These are phyloP conservation scores for Collybia sordida DNA, from an alignment of 768 basidiomycete genomes.

Conservation along the genomic window DNA sequence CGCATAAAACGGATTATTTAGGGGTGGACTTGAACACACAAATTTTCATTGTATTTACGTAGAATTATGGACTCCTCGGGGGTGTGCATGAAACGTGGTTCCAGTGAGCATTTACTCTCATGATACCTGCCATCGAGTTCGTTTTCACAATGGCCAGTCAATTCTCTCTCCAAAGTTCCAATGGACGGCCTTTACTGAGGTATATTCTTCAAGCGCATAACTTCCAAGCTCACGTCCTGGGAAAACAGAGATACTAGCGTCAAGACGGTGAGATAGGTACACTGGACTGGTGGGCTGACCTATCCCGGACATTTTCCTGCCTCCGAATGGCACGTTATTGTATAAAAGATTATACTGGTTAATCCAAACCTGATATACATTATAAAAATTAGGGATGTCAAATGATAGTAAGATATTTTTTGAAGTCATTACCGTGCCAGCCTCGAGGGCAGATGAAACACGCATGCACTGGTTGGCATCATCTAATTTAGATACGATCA, in stretches of 20 bases:
- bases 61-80: no score
- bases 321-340: conserved; percentile 94
- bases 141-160: conserved; percentile 73
- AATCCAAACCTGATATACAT: conserved; percentile 69
- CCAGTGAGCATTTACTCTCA: no score
- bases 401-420: conserved; percentile 1
- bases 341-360: conserved; percentile 85
- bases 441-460: conserved; percentile 82
- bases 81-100: no score
- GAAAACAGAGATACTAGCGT: neutral
- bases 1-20: no score
- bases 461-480: conserved; percentile 90
- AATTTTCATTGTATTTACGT: no score
- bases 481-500: conserved; percentile 30
- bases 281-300: conserved; percentile 41
- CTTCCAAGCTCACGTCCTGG: conserved; percentile 86
- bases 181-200: conserved; percentile 77
- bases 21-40: no score
- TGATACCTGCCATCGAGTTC: no score
- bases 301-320: conserved; percentile 90
- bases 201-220: conserved; percentile 83
- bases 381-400: no score
- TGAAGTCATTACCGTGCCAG: conserved; percentile 69
- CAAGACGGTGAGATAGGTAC: conserved; percentile 3
- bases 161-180: conserved; percentile 86